These are phyloP conservation scores for Moricandia arvensis DNA, from an alignment of 345 rosid species.

Conservation along the genomic window DNA sequence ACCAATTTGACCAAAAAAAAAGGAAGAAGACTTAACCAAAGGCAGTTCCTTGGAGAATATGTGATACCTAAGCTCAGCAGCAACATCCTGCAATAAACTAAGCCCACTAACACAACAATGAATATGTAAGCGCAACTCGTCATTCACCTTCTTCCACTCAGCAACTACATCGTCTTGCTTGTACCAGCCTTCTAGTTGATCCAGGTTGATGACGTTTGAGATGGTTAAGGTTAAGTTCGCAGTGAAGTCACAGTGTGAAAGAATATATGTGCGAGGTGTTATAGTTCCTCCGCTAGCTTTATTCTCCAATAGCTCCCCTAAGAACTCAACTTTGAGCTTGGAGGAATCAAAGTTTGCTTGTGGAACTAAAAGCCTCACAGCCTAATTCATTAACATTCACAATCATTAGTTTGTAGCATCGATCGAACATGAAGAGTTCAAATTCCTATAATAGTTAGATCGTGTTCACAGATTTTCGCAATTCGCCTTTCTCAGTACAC, in stretches of 20 bases:
- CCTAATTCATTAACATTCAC: conserved; percentile 42
- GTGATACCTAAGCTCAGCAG: conserved; percentile 87
- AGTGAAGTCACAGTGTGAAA: conserved; percentile 92
- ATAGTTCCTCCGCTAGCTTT: conserved; percentile 43
- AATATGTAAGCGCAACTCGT: conserved; percentile 56
- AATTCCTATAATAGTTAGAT: not conserved
- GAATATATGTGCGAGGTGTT: conserved; percentile 69
- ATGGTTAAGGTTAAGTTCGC: conserved; percentile 81
- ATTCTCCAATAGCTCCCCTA: conserved; percentile 40
- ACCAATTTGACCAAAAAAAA: not conserved
- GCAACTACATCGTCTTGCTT: conserved; percentile 87
- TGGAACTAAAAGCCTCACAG: conserved; percentile 70
- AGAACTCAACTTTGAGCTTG: conserved; percentile 68
- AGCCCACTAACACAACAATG: conserved; percentile 88
- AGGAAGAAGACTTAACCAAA: conserved; percentile 53
- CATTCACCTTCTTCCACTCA: conserved; percentile 82
- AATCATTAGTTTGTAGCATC: not conserved
- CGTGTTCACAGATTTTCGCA: not conserved
- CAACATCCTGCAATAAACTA: conserved; percentile 59
- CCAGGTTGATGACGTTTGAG: conserved; percentile 68
- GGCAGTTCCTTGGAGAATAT: conserved; percentile 92
- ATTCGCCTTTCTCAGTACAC: not conserved
- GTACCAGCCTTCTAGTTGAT: conserved; percentile 92
- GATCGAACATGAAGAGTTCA: not conserved
- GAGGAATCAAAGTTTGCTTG: conserved; percentile 84